A percentile compares a stretch with the other conserved stretches of the same genome.
These are phyloP conservation scores for Backusella liffmaniae DNA, from an alignment of 192 early-diverging fungal genomes.

Conservation along the genomic window DNA sequence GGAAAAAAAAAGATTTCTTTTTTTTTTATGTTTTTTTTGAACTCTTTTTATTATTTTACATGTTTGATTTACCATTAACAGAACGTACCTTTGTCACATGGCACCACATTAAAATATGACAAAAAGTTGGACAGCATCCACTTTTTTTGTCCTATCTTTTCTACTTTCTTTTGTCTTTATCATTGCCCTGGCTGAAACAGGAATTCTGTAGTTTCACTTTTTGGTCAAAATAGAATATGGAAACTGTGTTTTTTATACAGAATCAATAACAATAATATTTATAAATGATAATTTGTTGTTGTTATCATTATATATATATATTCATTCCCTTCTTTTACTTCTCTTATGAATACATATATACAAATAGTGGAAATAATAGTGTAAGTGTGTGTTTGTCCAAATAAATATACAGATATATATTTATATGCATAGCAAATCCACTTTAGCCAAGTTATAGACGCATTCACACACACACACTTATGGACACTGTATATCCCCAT, in stretches of 20 bases:
- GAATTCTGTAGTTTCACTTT: neutral
- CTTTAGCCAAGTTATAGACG: neutral
- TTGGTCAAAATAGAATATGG: no score
- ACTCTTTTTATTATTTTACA: neutral
- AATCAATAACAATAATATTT: neutral
- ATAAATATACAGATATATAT: no score
- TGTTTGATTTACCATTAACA: neutral
- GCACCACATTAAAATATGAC: neutral
- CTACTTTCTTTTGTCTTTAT: neutral
- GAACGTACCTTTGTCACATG: neutral
- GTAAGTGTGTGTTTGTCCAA: no score
- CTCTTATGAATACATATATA: no score
- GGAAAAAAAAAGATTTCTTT: neutral
- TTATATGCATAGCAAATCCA: neutral
- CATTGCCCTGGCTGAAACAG: neutral
- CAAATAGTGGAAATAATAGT: no score
- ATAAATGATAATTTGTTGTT: no score
- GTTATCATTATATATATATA: no score
- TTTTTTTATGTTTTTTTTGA: neutral
- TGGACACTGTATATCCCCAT: neutral
- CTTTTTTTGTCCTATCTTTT: neutral
- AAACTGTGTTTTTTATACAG: neutral
- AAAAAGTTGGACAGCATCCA: neutral
- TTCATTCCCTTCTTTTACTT: no score
- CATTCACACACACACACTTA: neutral